Evolutionary conservation across 2,329 filamentous ascomycete genomes (phyloP).

Genomic region (Alternaria arborescens): DNA sequence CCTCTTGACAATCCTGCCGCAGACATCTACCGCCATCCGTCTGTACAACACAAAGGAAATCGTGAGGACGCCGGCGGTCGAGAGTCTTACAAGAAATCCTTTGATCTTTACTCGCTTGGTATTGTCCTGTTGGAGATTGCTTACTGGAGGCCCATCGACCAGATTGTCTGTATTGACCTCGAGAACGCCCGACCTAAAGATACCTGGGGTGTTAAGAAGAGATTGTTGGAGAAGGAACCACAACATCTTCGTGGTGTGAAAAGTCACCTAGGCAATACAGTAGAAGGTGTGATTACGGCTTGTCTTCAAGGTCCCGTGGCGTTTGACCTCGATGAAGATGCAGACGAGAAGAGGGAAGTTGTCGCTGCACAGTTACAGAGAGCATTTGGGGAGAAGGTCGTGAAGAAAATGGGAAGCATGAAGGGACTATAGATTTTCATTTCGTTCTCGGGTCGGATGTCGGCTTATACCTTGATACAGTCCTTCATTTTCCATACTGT

Average conservation of each 20-base stretch:
- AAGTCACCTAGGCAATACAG: conserved; percentile 36
- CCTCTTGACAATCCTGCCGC: conserved; percentile 56
- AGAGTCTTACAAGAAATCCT: conserved; percentile 57
- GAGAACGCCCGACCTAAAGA: conserved; percentile 50
- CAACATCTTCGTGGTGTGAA: conserved; percentile 34
- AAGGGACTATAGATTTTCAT: conserved; percentile 22
- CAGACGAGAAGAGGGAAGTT: conserved; percentile 43
- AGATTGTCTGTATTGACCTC: conserved; percentile 52
- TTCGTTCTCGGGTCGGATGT: not conserved
- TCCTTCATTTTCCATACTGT: not conserved
- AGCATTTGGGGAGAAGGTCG: conserved; percentile 45
- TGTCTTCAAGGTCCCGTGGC: conserved; percentile 43
- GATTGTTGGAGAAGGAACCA: conserved; percentile 31
- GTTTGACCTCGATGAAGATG: conserved; percentile 38
- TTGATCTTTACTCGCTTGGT: conserved; percentile 64
- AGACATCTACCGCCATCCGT: conserved; percentile 63
- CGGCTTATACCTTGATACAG: not conserved
- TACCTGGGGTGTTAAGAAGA: conserved; percentile 49
- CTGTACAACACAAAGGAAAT: conserved; percentile 51
- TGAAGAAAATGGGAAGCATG: conserved; percentile 38
- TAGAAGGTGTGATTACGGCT: conserved; percentile 36
- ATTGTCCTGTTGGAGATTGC: conserved; percentile 64
- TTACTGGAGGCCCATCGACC: conserved; percentile 61
- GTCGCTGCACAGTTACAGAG: conserved; percentile 42
- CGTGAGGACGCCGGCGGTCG: conserved; percentile 29